phyloP scores from a whole-genome alignment of 306 rosid species.

The Vicia villosa region DNA sequence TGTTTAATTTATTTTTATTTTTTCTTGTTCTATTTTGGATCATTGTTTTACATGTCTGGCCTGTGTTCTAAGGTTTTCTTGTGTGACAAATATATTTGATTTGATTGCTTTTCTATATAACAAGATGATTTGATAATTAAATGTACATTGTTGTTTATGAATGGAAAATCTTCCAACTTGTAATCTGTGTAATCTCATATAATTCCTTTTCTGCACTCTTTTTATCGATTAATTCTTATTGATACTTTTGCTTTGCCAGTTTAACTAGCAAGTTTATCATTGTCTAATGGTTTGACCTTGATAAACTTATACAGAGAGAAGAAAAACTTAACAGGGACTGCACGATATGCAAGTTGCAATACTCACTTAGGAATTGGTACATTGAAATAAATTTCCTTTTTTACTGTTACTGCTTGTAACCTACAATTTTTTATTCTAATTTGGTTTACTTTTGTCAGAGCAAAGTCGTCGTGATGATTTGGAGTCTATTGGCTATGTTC shows the following conservation, averaged over 20 bases:
- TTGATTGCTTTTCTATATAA: constrained; percentile 16
- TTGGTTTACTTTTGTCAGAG: constrained; percentile 52
- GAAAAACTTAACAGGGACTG: constrained; percentile 85
- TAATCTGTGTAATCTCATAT: constrained; percentile 17
- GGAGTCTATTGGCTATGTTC: constrained; percentile 89
- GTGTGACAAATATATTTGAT: background rate
- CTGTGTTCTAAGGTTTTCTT: constrained; percentile 14
- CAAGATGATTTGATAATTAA: constrained; percentile 3
- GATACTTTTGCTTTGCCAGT: constrained; percentile 18
- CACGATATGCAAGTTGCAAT: constrained; percentile 88
- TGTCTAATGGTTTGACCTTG: constrained; percentile 43
- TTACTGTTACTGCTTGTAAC: constrained; percentile 12
- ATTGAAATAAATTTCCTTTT: constrained; percentile 34
- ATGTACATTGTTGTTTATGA: constrained; percentile 8
- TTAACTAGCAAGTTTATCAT: constrained; percentile 9
- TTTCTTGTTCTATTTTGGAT: constrained; percentile 30
- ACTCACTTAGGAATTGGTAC: constrained; percentile 85
- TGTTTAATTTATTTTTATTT: constrained; percentile 1
- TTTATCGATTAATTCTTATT: constrained; percentile 17
- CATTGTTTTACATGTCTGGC: constrained; percentile 19
- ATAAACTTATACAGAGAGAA: constrained; percentile 67
- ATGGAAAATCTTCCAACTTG: constrained; percentile 17
- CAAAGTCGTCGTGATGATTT: constrained; percentile 93
- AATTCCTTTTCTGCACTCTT: constrained; percentile 14
- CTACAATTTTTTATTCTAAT: constrained; percentile 29